Evolutionary conservation across 1,139 yeast genomes (phyloP), one percentile per base, ranked within the genome.

Genomic region (Debaryomyces sp.): DNA sequence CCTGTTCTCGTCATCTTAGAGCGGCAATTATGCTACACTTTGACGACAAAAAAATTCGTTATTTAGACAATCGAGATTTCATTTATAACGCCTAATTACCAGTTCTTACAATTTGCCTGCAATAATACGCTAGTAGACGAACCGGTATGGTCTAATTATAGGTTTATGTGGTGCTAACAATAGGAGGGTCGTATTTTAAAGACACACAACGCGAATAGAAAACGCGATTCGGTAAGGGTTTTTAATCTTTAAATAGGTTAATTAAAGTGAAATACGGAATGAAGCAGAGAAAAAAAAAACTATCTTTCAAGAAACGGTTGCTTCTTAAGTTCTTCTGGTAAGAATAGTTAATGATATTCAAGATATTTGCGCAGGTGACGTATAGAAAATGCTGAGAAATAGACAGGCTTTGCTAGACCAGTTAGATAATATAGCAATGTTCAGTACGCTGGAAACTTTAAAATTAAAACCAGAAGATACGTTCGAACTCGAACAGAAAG

Each of bases 351-450:
- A 17, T 7, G 12, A 9, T 9, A 18, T 18, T 4, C n/a, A n/a
- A 7, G 6, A 35, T 15, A 32, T 6, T 9, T 15, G 5, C 9
- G 9, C 35, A 10, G 24, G 6, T 13, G 23, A 39, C n/a, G 27
- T n/a, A 3, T 2, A 9, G 34, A 39, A 26, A 13, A 35, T 35
- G 38, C 38, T 35, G 24, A 29, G 21, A 12, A 27, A 22, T 22
- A 41, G 36, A 41, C 23, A 18, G n/a, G 27, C 27, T 9, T 41
- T 41, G 27, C n/a, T 41, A 10, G 29, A 41, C 32, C 43, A 29
- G 18, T 22, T 41, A 41, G 43, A 41, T 21, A 30, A 8, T 13
- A n/a, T 41, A 30, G 43, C 33, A 32, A 30, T 27, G 27, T 17
- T 36, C 27, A 36, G 21, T 21, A 17, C 22, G 23, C 18, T 42